Evolutionary conservation across 345 rosid genomes (phyloP).

Genomic region (Triadica sebifera): DNA sequence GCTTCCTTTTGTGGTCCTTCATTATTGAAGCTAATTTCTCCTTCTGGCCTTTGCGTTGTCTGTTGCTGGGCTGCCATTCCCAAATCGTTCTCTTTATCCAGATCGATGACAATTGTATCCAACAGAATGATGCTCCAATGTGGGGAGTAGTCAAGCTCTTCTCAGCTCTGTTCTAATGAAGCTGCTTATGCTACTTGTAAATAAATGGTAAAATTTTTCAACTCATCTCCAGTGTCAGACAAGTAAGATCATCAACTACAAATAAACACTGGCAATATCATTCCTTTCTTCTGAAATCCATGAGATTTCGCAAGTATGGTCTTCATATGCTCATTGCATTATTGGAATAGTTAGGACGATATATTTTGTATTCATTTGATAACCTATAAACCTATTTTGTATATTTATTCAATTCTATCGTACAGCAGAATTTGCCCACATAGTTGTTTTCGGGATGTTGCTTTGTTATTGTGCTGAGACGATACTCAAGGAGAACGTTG

Average conservation of each 20-base stretch:
- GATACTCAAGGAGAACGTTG: too few species aligned
- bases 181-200: conserved; percentile 18
- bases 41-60: too few species aligned
- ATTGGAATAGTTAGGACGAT: background rate
- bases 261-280: background rate
- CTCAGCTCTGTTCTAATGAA: conserved; percentile 47
- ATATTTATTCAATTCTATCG: background rate
- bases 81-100: too few species aligned
- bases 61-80: too few species aligned
- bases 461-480: background rate
- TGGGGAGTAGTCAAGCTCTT: conserved; percentile 60
- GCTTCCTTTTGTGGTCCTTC: too few species aligned
- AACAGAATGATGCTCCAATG: conserved; percentile 79
- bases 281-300: background rate
- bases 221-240: background rate
- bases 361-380: background rate
- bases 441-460: background rate
- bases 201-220: background rate
- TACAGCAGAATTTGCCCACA: background rate
- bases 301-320: background rate
- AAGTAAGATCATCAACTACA: background rate
- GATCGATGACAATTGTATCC: conserved; percentile 12
- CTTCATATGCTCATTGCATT: background rate
- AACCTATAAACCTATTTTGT: background rate
- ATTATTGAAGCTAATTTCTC: too few species aligned